Conservation (phyloP, 208 protist genomes). For the Acanthamoeba castellanii region DNA sequence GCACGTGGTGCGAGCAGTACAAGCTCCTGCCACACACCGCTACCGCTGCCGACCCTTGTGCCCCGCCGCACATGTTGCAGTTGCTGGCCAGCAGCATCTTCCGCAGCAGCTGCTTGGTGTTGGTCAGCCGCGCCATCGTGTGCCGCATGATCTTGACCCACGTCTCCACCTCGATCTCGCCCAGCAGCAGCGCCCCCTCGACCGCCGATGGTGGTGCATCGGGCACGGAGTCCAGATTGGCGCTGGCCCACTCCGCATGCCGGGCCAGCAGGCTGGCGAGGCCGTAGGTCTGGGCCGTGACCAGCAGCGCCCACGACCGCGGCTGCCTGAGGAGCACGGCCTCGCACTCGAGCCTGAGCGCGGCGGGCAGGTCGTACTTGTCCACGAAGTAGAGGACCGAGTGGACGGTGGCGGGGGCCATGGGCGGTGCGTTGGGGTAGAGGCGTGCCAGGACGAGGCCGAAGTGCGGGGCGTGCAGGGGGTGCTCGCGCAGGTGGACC, state of each 20-base stretch:
- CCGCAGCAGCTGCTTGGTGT: neutral
- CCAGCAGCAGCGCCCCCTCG: neutral
- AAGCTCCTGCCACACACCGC: neutral
- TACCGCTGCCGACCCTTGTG: neutral
- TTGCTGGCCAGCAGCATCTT: neutral
- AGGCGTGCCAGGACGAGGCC: neutral
- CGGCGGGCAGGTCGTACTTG: conserved; percentile 43
- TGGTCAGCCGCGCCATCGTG: neutral
- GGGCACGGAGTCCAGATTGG: neutral
- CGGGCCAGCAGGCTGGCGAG: neutral
- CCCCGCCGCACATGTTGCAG: neutral
- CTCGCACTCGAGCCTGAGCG: conserved; percentile 26
- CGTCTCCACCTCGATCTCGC: neutral
- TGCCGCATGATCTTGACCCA: neutral
- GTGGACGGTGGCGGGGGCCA: neutral
- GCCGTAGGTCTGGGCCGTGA: neutral
- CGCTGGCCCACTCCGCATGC: conserved; percentile 23
- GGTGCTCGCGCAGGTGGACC: neutral
- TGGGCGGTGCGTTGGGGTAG: neutral
- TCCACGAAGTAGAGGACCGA: conserved; percentile 11
- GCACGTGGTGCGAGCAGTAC: neutral
- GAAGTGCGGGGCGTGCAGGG: neutral
- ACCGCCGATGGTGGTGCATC: neutral
- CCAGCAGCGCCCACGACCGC: neutral
- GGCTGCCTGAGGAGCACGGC: neutral